Evolutionary conservation across 805 yeast species (phyloP).

Genomic region (Metschnikowia amazonensis): DNA sequence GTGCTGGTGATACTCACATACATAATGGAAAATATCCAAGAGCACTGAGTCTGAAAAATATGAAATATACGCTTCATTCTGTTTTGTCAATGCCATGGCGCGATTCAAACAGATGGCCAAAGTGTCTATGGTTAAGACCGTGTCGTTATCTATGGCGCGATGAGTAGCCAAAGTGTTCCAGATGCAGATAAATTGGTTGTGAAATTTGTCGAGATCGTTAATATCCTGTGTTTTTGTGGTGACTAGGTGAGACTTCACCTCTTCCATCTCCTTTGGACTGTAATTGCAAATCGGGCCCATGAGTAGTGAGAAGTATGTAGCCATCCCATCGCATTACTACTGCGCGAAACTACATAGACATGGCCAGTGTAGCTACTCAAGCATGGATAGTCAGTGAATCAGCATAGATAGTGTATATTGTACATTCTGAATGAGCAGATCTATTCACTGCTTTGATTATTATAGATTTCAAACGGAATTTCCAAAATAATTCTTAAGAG

Average conservation of each 20-base stretch:
- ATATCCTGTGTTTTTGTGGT: conserved; percentile 3
- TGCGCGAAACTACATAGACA: not conserved
- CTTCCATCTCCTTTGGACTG: conserved; percentile 1
- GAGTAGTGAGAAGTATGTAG: not conserved
- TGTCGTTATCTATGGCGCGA: conserved; percentile 7
- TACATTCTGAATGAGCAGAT: no score
- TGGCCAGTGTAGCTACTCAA: not conserved
- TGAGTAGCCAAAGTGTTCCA: not conserved
- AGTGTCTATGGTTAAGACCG: conserved; percentile 41
- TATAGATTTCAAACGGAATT: no score
- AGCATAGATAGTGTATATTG: no score
- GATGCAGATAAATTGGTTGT: not conserved
- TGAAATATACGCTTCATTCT: not conserved
- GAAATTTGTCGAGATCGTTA: conserved; percentile 1
- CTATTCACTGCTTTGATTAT: no score
- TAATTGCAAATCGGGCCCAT: not conserved
- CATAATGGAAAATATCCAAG: conserved; percentile 43
- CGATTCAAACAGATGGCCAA: conserved; percentile 64
- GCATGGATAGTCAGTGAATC: no score
- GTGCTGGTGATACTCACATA: conserved; percentile 67
- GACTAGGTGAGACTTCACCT: conserved; percentile 6
- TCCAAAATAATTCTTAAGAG: no score
- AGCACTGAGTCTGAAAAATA: not conserved
- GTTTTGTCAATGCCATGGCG: conserved; percentile 21
- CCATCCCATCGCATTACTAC: conserved; percentile 3